phyloP scores from a whole-genome alignment of 176 grass and related monocot species.

The Lolium rigidum region DNA sequence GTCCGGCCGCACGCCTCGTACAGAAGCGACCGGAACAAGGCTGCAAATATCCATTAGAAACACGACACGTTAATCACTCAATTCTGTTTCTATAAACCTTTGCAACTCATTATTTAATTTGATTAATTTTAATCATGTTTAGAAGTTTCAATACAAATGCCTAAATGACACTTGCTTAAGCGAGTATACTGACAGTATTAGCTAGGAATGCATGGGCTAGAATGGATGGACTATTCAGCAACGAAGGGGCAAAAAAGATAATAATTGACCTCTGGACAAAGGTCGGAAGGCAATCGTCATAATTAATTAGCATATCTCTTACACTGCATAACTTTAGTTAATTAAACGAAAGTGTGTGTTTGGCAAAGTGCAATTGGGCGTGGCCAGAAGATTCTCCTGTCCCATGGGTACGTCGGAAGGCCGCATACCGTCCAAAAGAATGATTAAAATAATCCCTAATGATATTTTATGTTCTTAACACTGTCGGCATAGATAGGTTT shows the following conservation, averaged over 20 bases:
- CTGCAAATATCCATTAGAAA: slow-evolving; percentile 33
- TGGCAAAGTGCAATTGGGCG: slow-evolving; percentile 26
- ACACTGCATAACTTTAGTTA: background rate
- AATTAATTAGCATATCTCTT: slow-evolving; percentile 37
- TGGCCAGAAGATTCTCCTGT: slow-evolving; percentile 38
- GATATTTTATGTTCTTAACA: background rate
- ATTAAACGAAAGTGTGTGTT: slow-evolving; percentile 2
- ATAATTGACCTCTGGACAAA: slow-evolving; percentile 3
- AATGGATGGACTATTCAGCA: too few relatives aligned
- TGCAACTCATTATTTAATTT: background rate
- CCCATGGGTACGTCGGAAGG: slow-evolving; percentile 35
- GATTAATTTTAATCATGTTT: background rate
- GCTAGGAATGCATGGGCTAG: background rate
- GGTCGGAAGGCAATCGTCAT: background rate
- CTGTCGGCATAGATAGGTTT: background rate
- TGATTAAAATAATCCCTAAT: background rate
- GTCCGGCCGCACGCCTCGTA: slow-evolving; percentile 85
- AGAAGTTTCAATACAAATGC: background rate
- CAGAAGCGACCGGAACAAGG: slow-evolving; percentile 68
- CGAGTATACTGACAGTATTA: background rate
- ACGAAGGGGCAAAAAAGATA: background rate
- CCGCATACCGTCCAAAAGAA: slow-evolving; percentile 34
- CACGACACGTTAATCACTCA: background rate
- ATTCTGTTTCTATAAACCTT: background rate
- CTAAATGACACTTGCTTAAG: background rate